Evolutionary conservation across 345 rosid species (phyloP), one percentile per base, ranked within the genome.

Genomic region (Psidium friedrichsthalianum): DNA sequence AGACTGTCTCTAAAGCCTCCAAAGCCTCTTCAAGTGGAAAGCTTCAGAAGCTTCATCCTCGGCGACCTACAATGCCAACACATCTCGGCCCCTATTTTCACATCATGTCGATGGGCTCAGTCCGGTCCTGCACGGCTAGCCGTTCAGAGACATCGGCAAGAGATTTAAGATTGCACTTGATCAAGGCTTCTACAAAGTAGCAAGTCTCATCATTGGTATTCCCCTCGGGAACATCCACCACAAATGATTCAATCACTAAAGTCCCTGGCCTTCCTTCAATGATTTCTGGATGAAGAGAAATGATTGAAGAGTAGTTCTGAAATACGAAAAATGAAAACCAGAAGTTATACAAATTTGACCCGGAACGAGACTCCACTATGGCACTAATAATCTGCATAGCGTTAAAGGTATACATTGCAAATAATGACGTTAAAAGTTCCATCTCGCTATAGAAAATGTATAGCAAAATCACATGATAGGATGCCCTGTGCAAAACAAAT

Each of bases 121-220:
- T 93, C 78, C 86, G 86, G 88, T 91, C 95, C 88, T 91, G 95
- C 90, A 94, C 94, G 3, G 98, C 99, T 86, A 93, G 94, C 88
- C 95, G 93, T 88, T 96, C 95, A 2, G 98, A 96, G 84, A 95
- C 93, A 91, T 95, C 98, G 52, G 95, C 94, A 86, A 96, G 91
- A 86, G 99, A 96, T 86, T 93, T 95, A 90, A 96, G 98, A 88
- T 96, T 98, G 93, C 97, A 96, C 87, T 91, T 93, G 89, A 98
- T 94, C 47, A 98, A 85, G 85, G 99, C 98, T 88, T 95, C 95
- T 1, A 98, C 96, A 53, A 98, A 96, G 94, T 94, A 98, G 85
- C 98, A 95, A 69, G 99, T 98, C 87, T 98, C 99, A 51, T 96
- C 99, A 90, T 93, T 90, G 86, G 99, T 98, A 89, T 98, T 96